Base-by-base conservation (phyloP, 306 rosid genomes). In the Luffa aegyptiaca region DNA sequence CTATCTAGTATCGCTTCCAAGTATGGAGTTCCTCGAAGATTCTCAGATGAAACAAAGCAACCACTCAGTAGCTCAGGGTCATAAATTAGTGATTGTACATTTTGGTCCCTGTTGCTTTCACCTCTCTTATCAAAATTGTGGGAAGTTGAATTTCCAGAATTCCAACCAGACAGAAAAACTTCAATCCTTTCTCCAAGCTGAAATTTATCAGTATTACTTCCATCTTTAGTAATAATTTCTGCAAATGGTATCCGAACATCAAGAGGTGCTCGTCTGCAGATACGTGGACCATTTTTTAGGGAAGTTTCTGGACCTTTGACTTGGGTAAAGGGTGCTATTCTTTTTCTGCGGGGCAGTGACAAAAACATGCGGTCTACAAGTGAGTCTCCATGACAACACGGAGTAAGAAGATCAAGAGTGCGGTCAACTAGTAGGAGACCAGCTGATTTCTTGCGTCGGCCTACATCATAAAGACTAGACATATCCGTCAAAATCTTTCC, bases 391-490 rank as follows among this genome's bases (percentile, higher is more conserved):
- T 94, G 98, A 77, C 91, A 90, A 82, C 97, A 94, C 59, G 97
- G 97, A 64, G 97, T 94, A 71, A 92, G 93, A 83, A 94, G 97
- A 85, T 94, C 98, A n/a, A 92, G 97, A 8, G 98, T 88, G 58
- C 97, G 97, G 86, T 94, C 98, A 72, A 94, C 61, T 75, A 94
- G 89, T 75, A 94, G 83, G 53, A 92, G 86, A 81, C 97, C 98
- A 8, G 97, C 91, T 20, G 98, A 92, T 81, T 88, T 83, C 84
- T 86, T 94, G 65, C 91, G 93, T 46, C 97, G 93, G 66, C 98
- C 98, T 35, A 92, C 97, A 46, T 94, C 98, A 83, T 94, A 94
- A 68, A 92, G 93, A 84, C 97, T 94, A 59, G 97, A 94, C 98
- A 94, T 92, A 88, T 89, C 95, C 10, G 93, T 92, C 91, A 92